Evolutionary conservation across 2,329 filamentous ascomycete species (phyloP), one percentile per base, ranked within the genome.

Genomic region (Teratosphaeria epicoccoides): DNA sequence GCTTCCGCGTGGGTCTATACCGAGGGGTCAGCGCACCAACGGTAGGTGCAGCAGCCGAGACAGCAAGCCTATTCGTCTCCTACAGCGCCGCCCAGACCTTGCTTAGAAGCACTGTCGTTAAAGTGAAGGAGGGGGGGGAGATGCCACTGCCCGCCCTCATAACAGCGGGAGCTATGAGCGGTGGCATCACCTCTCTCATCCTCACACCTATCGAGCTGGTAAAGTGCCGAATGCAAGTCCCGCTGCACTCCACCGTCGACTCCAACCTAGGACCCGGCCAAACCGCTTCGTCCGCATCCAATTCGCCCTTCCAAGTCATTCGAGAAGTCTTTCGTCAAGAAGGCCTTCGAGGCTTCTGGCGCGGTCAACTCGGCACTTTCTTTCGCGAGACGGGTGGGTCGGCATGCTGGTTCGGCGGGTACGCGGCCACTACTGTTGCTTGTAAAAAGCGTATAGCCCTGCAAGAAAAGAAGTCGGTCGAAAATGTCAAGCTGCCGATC

Each of bases 171-270:
- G 91, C 87, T 47, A 84, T 88, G 52, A 85, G 90, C 1, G 93
- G 93, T 28, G 85, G 87, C 37, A 86, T 95, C 63, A 95, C 93
- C 0, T 95, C 88, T 0, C 77, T 96, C 46, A 82, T 95, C 26
- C 80, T 98, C 55, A 98, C 93, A 0, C 93, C 93, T 0, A 88
- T 98, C 59, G 93, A 98, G 72, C 80, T 98, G 49, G 87, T 98
- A 66, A 98, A 98, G 72, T 98, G 93, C 79, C 94, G 93, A 71
- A 95, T 98, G 73, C 93, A 98, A 69, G 90, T 91, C 0, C 88
- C 79, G 14, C 51, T 72, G 4, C 66, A 71, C 46, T 61, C 63
- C 1, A 50, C 59, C 12, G 43, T 62, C 46, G 63, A 67, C 43
- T 56, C 61, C 1, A 60, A 51, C 1, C 54, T 63, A 10, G 52